These are phyloP conservation scores for Zalerion maritima DNA, from an alignment of 495 filamentous ascomycete species.

Conservation along the genomic window DNA sequence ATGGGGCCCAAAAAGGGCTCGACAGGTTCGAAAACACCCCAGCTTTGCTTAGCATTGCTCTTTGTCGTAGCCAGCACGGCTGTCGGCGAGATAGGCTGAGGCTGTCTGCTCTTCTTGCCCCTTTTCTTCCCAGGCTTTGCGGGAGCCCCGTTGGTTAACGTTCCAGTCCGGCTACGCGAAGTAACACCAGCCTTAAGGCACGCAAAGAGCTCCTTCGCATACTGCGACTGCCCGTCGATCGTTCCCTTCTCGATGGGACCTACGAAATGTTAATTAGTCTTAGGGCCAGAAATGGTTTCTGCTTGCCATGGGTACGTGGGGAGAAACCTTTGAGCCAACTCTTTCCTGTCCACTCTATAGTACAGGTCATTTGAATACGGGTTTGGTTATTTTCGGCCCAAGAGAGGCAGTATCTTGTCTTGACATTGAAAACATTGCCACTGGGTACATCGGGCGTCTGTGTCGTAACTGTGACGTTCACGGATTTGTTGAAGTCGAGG, in stretches of 20 bases:
- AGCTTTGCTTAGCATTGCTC: slow-evolving; percentile 31
- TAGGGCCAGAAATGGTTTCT: slow-evolving; percentile 3
- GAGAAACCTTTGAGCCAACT: slow-evolving; percentile 83
- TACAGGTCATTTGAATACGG: slow-evolving; percentile 67
- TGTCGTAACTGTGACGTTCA: slow-evolving; percentile 62
- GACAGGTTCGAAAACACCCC: slow-evolving; percentile 72
- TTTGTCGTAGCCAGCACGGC: slow-evolving; percentile 26
- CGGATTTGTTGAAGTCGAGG: slow-evolving; percentile 75
- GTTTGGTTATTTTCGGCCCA: slow-evolving; percentile 83
- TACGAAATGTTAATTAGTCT: slow-evolving; percentile 10
- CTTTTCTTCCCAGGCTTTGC: slow-evolving; percentile 38
- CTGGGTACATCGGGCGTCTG: slow-evolving; percentile 93
- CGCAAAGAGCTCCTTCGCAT: slow-evolving; percentile 61
- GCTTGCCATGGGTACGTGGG: slow-evolving; percentile 6
- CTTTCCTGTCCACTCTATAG: slow-evolving; percentile 93
- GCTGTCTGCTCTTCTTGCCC: slow-evolving; percentile 44
- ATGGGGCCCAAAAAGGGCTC: slow-evolving; percentile 56
- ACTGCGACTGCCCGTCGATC: slow-evolving; percentile 73
- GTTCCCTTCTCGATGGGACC: slow-evolving; percentile 93
- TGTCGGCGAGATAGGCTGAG: slow-evolving; percentile 21
- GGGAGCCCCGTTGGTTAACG: slow-evolving; percentile 18
- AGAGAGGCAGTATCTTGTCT: slow-evolving; percentile 86
- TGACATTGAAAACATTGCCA: slow-evolving; percentile 78
- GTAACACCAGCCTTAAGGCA: slow-evolving; percentile 59
- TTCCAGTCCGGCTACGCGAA: slow-evolving; percentile 38